Evolutionary conservation across 2,329 filamentous ascomycete genomes (phyloP).

Genomic region (Neoscytalidium dimidiatum): DNA sequence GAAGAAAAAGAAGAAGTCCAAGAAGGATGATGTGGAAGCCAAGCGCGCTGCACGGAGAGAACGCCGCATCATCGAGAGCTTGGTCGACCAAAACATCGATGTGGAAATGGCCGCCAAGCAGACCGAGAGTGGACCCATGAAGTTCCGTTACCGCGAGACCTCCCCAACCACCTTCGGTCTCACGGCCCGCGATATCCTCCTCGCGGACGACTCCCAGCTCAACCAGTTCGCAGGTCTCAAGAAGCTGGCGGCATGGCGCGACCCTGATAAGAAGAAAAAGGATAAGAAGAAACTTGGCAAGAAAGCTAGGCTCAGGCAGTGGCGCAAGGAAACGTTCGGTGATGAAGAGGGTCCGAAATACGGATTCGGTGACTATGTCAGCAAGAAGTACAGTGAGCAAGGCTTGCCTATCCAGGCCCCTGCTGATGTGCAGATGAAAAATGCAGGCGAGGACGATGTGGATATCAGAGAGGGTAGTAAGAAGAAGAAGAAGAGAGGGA

Average conservation of each 20-base stretch:
- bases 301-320: conserved; percentile 86
- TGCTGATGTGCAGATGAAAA: conserved; percentile 28
- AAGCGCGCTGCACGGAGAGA: conserved; percentile 79
- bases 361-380: conserved; percentile 38
- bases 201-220: conserved; percentile 80
- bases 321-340: conserved; percentile 72
- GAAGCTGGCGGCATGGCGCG: conserved; percentile 88
- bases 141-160: conserved; percentile 92
- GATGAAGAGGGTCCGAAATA: conserved; percentile 55
- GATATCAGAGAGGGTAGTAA: conserved; percentile 34
- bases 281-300: conserved; percentile 89
- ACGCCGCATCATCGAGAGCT: conserved; percentile 78
- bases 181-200: conserved; percentile 86
- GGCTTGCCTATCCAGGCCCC: conserved; percentile 17
- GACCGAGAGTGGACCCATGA: conserved; percentile 47
- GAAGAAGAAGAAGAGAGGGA: conserved; percentile 40
- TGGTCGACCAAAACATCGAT: conserved; percentile 80
- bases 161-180: conserved; percentile 88
- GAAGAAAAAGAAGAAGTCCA: conserved; percentile 46
- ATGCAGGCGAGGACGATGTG: conserved; percentile 36
- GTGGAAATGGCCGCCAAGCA: conserved; percentile 64
- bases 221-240: conserved; percentile 93
- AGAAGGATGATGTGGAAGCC: conserved; percentile 51
- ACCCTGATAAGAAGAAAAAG: conserved; percentile 82
- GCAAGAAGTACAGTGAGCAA: conserved; percentile 31